Base-by-base conservation (phyloP, 2,329 filamentous ascomycete genomes). In the Davidsoniella neocaledoniae region DNA sequence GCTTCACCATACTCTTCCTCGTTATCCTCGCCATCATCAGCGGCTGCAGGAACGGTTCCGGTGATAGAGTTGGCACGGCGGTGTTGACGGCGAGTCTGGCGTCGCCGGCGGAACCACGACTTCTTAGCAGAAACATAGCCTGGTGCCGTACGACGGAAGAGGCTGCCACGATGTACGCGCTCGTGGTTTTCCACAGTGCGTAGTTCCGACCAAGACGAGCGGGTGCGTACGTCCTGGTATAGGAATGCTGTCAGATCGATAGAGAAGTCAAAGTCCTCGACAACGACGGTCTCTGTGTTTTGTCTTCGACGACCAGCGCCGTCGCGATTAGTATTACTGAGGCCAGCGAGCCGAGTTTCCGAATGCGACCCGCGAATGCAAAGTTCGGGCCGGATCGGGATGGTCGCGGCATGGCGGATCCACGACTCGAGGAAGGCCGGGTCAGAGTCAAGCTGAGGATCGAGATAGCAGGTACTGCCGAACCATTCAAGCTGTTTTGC, bases 121-220 rank as follows among this genome's bases (percentile, higher is more conserved):
- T 45, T 50, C 39, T 40, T 48, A 2, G 38, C 19, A 49, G 60
- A 58, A 52, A 62, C 61, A 40, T 68, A 63, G n/a, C 64, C 64
- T 0, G 72, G 70, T 0, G 70, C 76, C 3, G 71, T 64, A 4
- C 64, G 70, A 51, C 70, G 67, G 14, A 77, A 66, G 46, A 78
- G 67, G 3, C 77, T 77, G 17, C 83, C 83, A n/a, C 83, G 78
- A 49, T 73, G 70, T 8, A 73, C 73, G 54, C 76, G 74, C 56
- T 81, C 74, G 48, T 68, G 64, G 57, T 80, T 75, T 45, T 74
- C 67, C 0, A 74, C 74, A 0, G 73, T 72, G 8, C 64, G 62
- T n/a, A 79, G 54, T 23, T 63, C 55, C 9, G 61, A 57, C 70
- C 67, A 72, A 5, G 69, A 66, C 38, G 53, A 54, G 29, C 59